phyloP scores from a whole-genome alignment of 2,329 filamentous ascomycete species.

The Penicillium sp. region DNA sequence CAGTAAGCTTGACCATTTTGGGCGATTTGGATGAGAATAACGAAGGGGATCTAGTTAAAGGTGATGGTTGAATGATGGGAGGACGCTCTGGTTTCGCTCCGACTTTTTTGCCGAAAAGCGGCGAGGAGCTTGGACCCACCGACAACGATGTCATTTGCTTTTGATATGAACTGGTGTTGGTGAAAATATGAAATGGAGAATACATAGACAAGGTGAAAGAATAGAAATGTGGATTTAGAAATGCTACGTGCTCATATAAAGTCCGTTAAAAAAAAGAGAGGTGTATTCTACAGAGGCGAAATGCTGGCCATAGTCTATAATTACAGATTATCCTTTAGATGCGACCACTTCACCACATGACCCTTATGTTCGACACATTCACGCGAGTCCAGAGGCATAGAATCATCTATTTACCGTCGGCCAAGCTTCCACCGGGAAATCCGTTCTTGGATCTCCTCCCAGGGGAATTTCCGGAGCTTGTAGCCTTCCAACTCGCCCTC shows the following conservation, averaged over 20 bases:
- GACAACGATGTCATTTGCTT: constrained; percentile 7
- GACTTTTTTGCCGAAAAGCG: constrained; percentile 42
- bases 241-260: not conserved
- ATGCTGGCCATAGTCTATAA: constrained; percentile 12
- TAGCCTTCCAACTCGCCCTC: constrained; percentile 76
- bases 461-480: constrained; percentile 66
- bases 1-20: constrained; percentile 90
- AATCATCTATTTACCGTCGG: constrained; percentile 45
- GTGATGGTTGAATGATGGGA: constrained; percentile 22
- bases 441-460: constrained; percentile 85
- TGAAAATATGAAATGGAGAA: not conserved
- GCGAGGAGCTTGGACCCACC: constrained; percentile 30
- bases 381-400: not conserved
- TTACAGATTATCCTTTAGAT: constrained; percentile 10
- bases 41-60: constrained; percentile 5
- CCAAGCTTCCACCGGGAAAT: constrained; percentile 84
- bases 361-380: not conserved
- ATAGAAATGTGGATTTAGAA: not conserved
- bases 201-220: not conserved
- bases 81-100: constrained; percentile 27
- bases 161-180: not conserved
- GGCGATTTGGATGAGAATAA: constrained; percentile 12
- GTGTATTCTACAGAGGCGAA: constrained; percentile 11
- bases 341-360: not conserved
- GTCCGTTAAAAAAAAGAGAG: not conserved